These are phyloP conservation scores for Pyrenophora seminiperda DNA, from an alignment of 2,329 filamentous ascomycete genomes.

Conservation along the genomic window DNA sequence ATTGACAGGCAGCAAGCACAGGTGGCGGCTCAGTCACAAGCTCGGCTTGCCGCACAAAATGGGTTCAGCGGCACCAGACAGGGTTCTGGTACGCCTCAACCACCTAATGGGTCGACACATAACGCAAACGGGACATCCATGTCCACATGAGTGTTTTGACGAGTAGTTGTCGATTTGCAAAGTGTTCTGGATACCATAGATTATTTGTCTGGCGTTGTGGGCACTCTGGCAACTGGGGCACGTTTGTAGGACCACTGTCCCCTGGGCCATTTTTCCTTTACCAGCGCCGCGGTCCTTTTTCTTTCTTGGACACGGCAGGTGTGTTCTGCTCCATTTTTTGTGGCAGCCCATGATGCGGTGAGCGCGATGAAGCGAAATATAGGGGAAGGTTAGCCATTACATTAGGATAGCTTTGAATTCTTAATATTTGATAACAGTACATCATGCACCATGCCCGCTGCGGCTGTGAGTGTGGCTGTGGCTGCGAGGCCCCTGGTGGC, in stretches of 20 bases:
- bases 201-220: slow-evolving; percentile 26
- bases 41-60: slow-evolving; percentile 44
- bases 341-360: not conserved
- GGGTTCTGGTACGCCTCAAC: slow-evolving; percentile 47
- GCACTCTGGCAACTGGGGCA: not conserved
- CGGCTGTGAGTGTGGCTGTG: slow-evolving; percentile 9
- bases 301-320: slow-evolving; percentile 1
- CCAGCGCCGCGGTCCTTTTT: not conserved
- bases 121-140: slow-evolving; percentile 23
- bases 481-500: not conserved
- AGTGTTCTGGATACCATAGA: slow-evolving; percentile 21
- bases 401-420: no score
- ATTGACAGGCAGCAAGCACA: slow-evolving; percentile 43
- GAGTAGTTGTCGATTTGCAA: slow-evolving; percentile 7
- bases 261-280: slow-evolving; percentile 1
- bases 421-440: no score
- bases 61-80: slow-evolving; percentile 41
- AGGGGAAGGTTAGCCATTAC: not conserved
- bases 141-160: slow-evolving; percentile 23
- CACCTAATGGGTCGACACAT: slow-evolving; percentile 33
- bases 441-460: not conserved
- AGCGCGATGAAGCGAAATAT: not conserved
- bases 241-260: not conserved
- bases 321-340: slow-evolving; percentile 3
- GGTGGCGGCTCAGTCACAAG: slow-evolving; percentile 42